These are phyloP conservation scores for Hamamelis virginiana DNA, from an alignment of 164 flowering plant genomes.

Conservation along the genomic window DNA sequence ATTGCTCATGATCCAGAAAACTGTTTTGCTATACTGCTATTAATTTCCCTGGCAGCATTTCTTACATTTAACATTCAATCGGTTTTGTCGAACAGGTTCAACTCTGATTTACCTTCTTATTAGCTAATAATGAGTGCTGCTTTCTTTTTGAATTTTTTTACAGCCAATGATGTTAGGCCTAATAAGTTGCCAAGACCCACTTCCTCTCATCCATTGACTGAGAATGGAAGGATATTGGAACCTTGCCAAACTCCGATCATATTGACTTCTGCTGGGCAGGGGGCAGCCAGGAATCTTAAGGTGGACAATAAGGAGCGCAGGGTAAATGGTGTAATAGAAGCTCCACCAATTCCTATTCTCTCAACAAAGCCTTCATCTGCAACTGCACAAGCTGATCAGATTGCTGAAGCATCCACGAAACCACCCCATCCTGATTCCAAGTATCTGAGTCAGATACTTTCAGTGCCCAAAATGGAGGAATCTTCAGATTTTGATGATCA, in stretches of 20 bases:
- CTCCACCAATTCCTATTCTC: slow-evolving; percentile 22
- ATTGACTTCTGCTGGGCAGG: slow-evolving; percentile 28
- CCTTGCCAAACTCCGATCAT: slow-evolving; percentile 30
- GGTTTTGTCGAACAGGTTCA: background rate
- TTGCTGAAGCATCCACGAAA: slow-evolving; percentile 35
- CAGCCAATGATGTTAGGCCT: slow-evolving; percentile 52
- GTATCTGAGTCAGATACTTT: slow-evolving; percentile 49
- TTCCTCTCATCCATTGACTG: slow-evolving; percentile 30
- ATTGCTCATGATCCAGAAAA: background rate
- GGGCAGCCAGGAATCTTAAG: slow-evolving; percentile 16
- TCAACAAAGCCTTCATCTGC: slow-evolving; percentile 14
- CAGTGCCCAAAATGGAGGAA: slow-evolving; percentile 64
- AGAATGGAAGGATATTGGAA: slow-evolving; percentile 48
- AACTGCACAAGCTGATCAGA: slow-evolving; percentile 28
- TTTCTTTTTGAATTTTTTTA: slow-evolving; percentile 15
- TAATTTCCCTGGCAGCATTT: background rate
- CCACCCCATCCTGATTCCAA: slow-evolving; percentile 77
- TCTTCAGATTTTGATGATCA: slow-evolving; percentile 59
- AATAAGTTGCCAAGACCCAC: slow-evolving; percentile 47
- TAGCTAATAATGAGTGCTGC: slow-evolving; percentile 16
- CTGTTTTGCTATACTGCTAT: background rate
- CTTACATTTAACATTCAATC: background rate
- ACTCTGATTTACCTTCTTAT: background rate
- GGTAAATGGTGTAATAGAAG: slow-evolving; percentile 51
- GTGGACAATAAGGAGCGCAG: slow-evolving; percentile 41